Conservation (phyloP, 192 early-diverging fungal genomes). For the Coemansia umbellata region DNA sequence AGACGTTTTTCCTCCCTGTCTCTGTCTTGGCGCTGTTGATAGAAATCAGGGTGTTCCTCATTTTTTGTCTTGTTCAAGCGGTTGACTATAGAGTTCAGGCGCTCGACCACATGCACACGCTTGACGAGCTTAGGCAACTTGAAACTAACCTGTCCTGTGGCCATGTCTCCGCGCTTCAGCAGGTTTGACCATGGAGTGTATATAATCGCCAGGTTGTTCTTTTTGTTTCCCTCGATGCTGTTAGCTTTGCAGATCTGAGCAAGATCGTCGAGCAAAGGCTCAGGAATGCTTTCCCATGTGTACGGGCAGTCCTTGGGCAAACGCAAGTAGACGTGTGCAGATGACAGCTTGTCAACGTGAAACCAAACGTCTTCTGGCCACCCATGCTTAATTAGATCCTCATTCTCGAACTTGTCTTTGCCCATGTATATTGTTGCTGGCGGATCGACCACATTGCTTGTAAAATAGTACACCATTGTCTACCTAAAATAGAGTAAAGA, state of each 20-base stretch:
- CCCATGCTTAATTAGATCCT: slow-evolving; percentile 92
- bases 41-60: slow-evolving; percentile 74
- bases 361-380: slow-evolving; percentile 94
- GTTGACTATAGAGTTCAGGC: slow-evolving; percentile 84
- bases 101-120: slow-evolving; percentile 69
- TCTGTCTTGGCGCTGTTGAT: slow-evolving; percentile 62
- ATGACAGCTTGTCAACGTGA: slow-evolving; percentile 96
- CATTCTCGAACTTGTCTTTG: slow-evolving; percentile 98
- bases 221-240: slow-evolving; percentile 96
- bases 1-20: slow-evolving; percentile 40
- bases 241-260: slow-evolving; percentile 98
- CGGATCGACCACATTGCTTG: slow-evolving; percentile 62
- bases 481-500: background rate
- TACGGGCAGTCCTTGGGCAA: slow-evolving; percentile 51
- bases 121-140: slow-evolving; percentile 75
- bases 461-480: slow-evolving; percentile 73
- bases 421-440: slow-evolving; percentile 92
- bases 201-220: slow-evolving; percentile 83
- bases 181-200: slow-evolving; percentile 93
- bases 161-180: slow-evolving; percentile 91
- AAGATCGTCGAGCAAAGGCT: slow-evolving; percentile 70
- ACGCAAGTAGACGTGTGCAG: slow-evolving; percentile 95
- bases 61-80: slow-evolving; percentile 90
- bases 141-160: slow-evolving; percentile 93
- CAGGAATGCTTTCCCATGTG: slow-evolving; percentile 80